Evolutionary conservation across 2,329 filamentous ascomycete genomes (phyloP).

Genomic region (Calonectria ilicicola): DNA sequence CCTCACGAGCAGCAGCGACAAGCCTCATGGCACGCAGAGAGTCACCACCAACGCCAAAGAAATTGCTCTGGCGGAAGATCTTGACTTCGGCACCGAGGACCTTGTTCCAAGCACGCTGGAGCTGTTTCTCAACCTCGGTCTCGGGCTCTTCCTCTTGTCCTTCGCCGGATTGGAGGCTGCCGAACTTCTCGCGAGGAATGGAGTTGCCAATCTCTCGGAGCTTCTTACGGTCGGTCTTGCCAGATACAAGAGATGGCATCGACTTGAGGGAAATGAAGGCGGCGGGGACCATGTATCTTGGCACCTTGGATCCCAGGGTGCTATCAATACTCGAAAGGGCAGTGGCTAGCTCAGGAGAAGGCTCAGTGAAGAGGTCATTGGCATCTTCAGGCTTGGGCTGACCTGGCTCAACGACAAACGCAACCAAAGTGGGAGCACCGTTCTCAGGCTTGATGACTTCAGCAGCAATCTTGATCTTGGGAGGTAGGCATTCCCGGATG

Average conservation of each 20-base stretch:
- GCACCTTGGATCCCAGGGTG: constrained; percentile 43
- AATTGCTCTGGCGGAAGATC: constrained; percentile 55
- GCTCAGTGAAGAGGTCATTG: constrained; percentile 30
- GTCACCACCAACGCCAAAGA: constrained; percentile 63
- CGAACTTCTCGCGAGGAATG: constrained; percentile 55
- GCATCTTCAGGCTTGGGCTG: constrained; percentile 29
- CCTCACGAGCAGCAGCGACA: constrained; percentile 55
- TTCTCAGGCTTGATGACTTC: constrained; percentile 58
- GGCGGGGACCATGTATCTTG: constrained; percentile 39
- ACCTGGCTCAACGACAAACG: constrained; percentile 33
- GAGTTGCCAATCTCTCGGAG: constrained; percentile 54
- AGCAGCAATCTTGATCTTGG: constrained; percentile 56
- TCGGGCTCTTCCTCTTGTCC: constrained; percentile 49
- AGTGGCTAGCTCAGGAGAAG: constrained; percentile 47
- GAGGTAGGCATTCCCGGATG: constrained; percentile 53
- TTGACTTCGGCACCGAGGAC: constrained; percentile 51
- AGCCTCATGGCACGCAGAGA: constrained; percentile 65
- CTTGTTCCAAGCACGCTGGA: constrained; percentile 52
- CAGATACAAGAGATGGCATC: constrained; percentile 39
- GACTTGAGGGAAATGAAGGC: constrained; percentile 38
- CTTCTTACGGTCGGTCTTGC: constrained; percentile 39
- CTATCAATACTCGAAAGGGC: constrained; percentile 47
- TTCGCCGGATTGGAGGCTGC: constrained; percentile 39
- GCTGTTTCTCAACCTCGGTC: constrained; percentile 52
- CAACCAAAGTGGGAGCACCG: constrained; percentile 45